phyloP scores from a whole-genome alignment of 768 basidiomycete genomes.

The Dentipellis sp. region DNA sequence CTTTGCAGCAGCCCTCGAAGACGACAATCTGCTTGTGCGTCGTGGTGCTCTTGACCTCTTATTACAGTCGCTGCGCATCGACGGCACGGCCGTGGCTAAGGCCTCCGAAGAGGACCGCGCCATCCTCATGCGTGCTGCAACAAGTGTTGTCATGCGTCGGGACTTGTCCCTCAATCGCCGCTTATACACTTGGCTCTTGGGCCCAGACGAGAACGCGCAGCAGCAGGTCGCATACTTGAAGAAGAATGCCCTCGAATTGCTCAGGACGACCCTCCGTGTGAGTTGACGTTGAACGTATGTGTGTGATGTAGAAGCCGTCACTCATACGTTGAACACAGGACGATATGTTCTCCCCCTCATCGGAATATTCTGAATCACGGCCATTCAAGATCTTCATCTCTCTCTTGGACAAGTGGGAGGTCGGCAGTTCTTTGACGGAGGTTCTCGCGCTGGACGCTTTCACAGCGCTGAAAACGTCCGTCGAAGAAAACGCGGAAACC shows the following conservation, averaged over 20 bases:
- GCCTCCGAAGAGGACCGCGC: constrained; percentile 65
- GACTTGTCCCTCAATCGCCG: constrained; percentile 91
- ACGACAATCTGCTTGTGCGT: constrained; percentile 87
- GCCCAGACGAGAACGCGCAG: constrained; percentile 71
- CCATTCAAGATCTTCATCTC: constrained; percentile 97
- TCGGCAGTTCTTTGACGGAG: constrained; percentile 76
- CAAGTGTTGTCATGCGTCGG: constrained; percentile 81
- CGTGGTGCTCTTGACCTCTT: constrained; percentile 81
- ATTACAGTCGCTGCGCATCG: constrained; percentile 62
- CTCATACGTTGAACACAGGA: constrained; percentile 29
- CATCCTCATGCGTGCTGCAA: constrained; percentile 81
- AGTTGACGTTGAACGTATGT: constrained; percentile 1
- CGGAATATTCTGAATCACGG: constrained; percentile 67
- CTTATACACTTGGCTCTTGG: constrained; percentile 88
- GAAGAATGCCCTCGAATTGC: constrained; percentile 59
- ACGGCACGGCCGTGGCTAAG: constrained; percentile 60
- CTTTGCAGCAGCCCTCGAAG: constrained; percentile 84
- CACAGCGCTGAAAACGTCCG: constrained; percentile 51
- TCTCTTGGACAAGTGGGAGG: constrained; percentile 94
- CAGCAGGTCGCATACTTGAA: constrained; percentile 64
- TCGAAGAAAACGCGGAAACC: constrained; percentile 42
- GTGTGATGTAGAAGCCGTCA: neutral
- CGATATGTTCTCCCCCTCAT: constrained; percentile 68
- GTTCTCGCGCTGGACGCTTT: constrained; percentile 73
- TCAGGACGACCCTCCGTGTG: constrained; percentile 64